Base-by-base conservation (phyloP, 805 yeast genomes). In the Ogataea pilisensis region DNA sequence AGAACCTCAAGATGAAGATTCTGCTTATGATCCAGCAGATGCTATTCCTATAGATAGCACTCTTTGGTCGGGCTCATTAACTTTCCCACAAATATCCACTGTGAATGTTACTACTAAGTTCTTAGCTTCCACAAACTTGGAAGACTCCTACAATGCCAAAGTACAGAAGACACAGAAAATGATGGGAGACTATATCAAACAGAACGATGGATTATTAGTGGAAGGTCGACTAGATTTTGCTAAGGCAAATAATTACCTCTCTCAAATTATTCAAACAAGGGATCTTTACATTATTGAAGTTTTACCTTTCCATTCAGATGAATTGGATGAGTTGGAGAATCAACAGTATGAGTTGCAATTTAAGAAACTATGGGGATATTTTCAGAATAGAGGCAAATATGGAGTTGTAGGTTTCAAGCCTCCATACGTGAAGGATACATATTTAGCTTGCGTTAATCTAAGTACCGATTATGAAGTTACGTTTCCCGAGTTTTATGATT, bases 191-290 rank as follows among this genome's bases (percentile, higher is more conserved):
- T 43, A 43, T 22, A 40, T 43, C 13, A 29, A 42, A 7, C 17
- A 11, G 12, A 39, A 38, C 17, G 43, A 29, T 37, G 53, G 31
- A 49, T 60, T 27, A 59, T 80, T 48, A 64, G 64, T 85, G 34
- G 81, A 77, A 44, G 95, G 95, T 3, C 68, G 88, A 41, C 66
- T 87, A 34, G 80, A 76, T 51, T 54, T 66, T 4, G 41, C 47
- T 5, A 67, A 63, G 37, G 95, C 88, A 1, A 77, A 73, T 39
- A 64, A 64, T 11, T 86, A 86, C 54, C 60, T 86, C 45, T 48
- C 57, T 21, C 70, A 72, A 46, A 68, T 78, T 16, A 51, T 66
- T 1, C 50, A 58, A 8, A 63, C 80, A 1, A 68, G 85, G 50
- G 79, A 79, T 53, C 53, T 85, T 18, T 73, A 69, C 16, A 49